Evolutionary conservation across 2,329 filamentous ascomycete genomes (phyloP), one percentile per base, ranked within the genome.

Genomic region (Cladosporium sphaerospermum): DNA sequence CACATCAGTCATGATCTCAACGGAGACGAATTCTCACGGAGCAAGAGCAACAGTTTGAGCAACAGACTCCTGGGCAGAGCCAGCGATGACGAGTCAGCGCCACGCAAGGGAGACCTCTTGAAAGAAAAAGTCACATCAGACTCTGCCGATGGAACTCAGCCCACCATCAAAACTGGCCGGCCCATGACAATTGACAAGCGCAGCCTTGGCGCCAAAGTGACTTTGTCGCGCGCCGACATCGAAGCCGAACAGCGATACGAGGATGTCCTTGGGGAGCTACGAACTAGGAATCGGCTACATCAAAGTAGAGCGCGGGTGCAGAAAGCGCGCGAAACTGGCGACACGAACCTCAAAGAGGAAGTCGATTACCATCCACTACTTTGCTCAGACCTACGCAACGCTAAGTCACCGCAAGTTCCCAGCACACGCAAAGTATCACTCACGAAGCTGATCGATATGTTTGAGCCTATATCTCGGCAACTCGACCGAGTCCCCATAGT

Each of bases 1-100:
- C 0, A 77, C 79, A 59, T 72, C 69, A 6, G 23, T 28, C 23
- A 28, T 28, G 23, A 28, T 7, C 23, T 39, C n/a, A 14, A 39
- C 13, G 36, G n/a, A 4, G 8, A 39, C 8, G n/a, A 10, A 8
- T 39, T 14, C 7, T 39, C 36, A 8, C 36, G 36, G 18, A 39
- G n/a, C n/a, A 39, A 14, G n/a, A n/a, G 36, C 10, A 14, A 39
- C 1, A 39, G 36, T 16, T 14, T 39, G 36, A 39, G 16, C 8
- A 39, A 13, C 36, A 39, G 16, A 5, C 11, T 39, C 16, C 8
- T 39, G 6, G 8, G 13, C 36, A n/a, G 16, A 6, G n/a, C 34
- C n/a, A 36, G n/a, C n/a, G 34, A 36, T 11, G 34, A 36, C 4
- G n/a, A 28, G 23, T 28, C 23, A 28, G 23, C 23, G 5, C 23